Evolutionary conservation across 148 eudicot genomes (phyloP), one percentile per base, ranked within the genome.

Genomic region (Rheum nobile): DNA sequence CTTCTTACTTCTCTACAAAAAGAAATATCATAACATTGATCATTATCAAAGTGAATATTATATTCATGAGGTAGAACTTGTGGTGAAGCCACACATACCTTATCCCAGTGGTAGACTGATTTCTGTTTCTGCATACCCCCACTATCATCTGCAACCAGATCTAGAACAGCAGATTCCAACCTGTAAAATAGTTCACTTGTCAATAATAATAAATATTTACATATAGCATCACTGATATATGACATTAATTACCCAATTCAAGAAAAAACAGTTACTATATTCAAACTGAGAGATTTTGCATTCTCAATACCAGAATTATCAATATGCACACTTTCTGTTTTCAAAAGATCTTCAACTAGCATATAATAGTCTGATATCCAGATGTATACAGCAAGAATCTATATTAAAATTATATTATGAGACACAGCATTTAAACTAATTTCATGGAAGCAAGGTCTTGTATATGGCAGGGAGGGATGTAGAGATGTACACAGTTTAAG

Each of bases 141-240:
- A 44, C 59, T 79, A 81, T 89, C 91, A 79, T 94, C 98, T 37
- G 91, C 95, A 73, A 84, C 88, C 68, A 91, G 77, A 84, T 94
- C 98, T 77, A 94, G 79, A 44, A 91, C 91, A 41, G 97, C 98
- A 74, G 98, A 81, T 1, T 91, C 98, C 80, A 94, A 84, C 85
- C 98, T 94, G 80, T 71, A 82, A 26, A 67, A 14, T 34, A 73
- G 11, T 26, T 26, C 14, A 26, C 8, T 22, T 57, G 32, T 24
- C 65, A 57, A 12, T 57, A 24, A 43, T 1, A 0, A 38, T 5
- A 52, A 21, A 52, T 14, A 50, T 72, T 10, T 28, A 28, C 41
- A 21, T 52, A 52, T 19, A 22, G 26, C 28, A 52, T 52, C 59
- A 21, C 21, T n/a, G 0, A 26, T 26, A 57, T 26, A 55, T n/a